Evolutionary conservation across 2,329 filamentous ascomycete species (phyloP).

Genomic region (Phialophora tarda): DNA sequence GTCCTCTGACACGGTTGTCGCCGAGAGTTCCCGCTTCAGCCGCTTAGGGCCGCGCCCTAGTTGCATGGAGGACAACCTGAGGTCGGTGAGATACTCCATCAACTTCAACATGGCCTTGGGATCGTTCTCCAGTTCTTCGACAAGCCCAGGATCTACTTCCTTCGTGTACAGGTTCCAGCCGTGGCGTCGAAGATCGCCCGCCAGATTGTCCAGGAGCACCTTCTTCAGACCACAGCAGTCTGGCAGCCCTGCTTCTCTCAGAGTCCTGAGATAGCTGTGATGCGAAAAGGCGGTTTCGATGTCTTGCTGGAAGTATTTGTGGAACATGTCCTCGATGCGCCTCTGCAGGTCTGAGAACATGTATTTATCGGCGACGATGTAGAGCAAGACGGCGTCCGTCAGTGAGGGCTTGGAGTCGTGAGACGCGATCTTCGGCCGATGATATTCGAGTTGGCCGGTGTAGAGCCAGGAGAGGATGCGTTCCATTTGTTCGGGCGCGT

Average conservation of each 20-base stretch:
- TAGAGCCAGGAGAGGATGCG: background rate
- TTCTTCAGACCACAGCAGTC: background rate
- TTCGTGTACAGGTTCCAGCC: background rate
- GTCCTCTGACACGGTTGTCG: background rate
- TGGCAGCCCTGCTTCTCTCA: background rate
- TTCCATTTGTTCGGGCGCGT: conserved; percentile 1
- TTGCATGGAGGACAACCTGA: background rate
- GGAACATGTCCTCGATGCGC: conserved; percentile 1
- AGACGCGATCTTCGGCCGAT: background rate
- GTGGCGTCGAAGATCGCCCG: background rate
- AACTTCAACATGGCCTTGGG: background rate
- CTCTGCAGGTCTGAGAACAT: background rate
- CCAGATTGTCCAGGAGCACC: background rate
- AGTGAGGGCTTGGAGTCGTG: background rate
- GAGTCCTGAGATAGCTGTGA: background rate
- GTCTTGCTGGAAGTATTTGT: background rate
- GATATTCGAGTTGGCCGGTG: conserved; percentile 2
- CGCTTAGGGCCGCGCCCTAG: background rate
- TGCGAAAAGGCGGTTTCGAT: conserved; percentile 1
- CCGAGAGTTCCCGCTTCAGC: background rate
- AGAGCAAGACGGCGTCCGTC: background rate
- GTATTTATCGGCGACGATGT: conserved; percentile 3
- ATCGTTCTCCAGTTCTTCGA: background rate
- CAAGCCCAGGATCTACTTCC: background rate
- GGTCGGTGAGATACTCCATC: background rate